These are phyloP conservation scores for Colletotrichum gloeosporioides DNA, from an alignment of 2,329 filamentous ascomycete genomes.

Conservation along the genomic window DNA sequence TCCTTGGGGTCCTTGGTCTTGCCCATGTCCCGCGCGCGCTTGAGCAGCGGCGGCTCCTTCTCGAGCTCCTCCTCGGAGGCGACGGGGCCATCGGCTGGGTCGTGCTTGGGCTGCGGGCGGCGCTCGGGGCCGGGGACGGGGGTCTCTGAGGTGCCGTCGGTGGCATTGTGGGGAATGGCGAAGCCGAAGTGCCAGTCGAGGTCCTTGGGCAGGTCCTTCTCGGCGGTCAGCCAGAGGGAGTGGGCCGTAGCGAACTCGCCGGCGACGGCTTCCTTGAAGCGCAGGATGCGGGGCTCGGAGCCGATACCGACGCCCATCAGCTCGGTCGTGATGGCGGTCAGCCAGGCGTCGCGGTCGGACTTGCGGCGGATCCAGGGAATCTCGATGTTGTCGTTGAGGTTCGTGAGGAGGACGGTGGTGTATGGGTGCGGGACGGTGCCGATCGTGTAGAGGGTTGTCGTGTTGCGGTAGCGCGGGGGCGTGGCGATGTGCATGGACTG, in stretches of 20 bases:
- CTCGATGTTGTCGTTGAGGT: conserved; percentile 65
- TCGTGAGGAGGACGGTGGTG: conserved; percentile 74
- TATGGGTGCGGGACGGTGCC: conserved; percentile 91
- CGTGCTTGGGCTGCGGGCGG: conserved; percentile 54
- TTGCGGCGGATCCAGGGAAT: conserved; percentile 70
- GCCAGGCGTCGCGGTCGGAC: conserved; percentile 79
- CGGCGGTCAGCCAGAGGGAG: conserved; percentile 83
- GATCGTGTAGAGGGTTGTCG: conserved; percentile 77
- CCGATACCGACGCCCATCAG: conserved; percentile 69
- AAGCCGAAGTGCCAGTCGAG: conserved; percentile 94
- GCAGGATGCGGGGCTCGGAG: conserved; percentile 69
- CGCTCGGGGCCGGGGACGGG: conserved; percentile 64
- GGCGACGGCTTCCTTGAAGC: conserved; percentile 83
- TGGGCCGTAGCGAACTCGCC: conserved; percentile 66
- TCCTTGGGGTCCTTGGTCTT: conserved; percentile 47
- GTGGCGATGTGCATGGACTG: conserved; percentile 72
- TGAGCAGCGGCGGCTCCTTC: conserved; percentile 60
- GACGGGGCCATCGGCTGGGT: conserved; percentile 53
- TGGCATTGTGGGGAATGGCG: conserved; percentile 65
- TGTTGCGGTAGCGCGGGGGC: conserved; percentile 73
- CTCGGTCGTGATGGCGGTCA: conserved; percentile 72
- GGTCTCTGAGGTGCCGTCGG: conserved; percentile 59
- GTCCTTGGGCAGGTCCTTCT: conserved; percentile 67
- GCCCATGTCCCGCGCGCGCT: conserved; percentile 49
- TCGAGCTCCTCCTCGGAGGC: conserved; percentile 57